Base-by-base conservation (phyloP, 2,329 filamentous ascomycete genomes). In the Tolypocladium nubicola region DNA sequence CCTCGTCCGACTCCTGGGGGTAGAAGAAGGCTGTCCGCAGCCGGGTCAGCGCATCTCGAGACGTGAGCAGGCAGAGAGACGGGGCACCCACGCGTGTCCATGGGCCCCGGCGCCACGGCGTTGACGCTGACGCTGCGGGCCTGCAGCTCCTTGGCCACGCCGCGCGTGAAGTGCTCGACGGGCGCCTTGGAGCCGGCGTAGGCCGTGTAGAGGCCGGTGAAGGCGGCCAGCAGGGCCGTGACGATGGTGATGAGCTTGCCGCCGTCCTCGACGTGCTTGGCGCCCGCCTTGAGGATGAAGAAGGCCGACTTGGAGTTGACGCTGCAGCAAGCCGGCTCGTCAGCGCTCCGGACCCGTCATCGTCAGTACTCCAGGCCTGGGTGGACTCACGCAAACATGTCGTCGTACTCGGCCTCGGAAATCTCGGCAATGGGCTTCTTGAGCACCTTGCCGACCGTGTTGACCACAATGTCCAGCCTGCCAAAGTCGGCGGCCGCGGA, bases 361-460 rank as follows among this genome's bases (percentile, higher is more conserved):
- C 9, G 8, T 19, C 6, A 47, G 13, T 2, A 14, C 4, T 13
- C 39, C 6, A 33, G 35, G 50, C 30, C 30, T 33, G 23, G 13
- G 13, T 43, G 26, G 11, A 68, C 72, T 54, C 66, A 74, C 70
- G 70, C 74, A 69, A 77, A 78, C 72, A 77, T 76, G 3, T 68
- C 63, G 60, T 78, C 76, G 60, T 77, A 77, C 56, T 79, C 75
- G 13, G 64, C 68, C 61, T 78, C 76, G 4, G 65, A 68, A 52
- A 78, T 73, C 14, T 74, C 71, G 1, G 66, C 65, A 35, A 76
- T 74, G 7, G 73, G 68, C 67, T 78, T 78, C 72, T 76, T 76
- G 50, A 76, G 64, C 38, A 76, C 75, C 67, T 77, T 78, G 49
- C 77, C 77, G 39, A 79, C 70, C 16, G 76, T 79, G 65, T 79